Conservation (phyloP, 140 eudicot species). For the Senecio squalidus region DNA sequence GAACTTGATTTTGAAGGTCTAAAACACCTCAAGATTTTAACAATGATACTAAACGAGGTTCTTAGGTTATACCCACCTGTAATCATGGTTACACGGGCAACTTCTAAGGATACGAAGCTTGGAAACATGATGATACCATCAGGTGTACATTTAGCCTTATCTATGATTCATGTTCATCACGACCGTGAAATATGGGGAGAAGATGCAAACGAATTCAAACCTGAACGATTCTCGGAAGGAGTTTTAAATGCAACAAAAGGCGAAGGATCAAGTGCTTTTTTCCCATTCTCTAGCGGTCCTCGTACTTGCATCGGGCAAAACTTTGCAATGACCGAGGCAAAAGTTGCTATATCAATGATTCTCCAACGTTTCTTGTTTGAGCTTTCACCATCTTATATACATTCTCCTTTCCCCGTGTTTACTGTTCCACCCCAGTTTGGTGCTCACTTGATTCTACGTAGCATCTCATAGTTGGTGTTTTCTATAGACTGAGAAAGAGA, state of each 20-base stretch:
- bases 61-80: slow-evolving; percentile 27
- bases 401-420: not conserved
- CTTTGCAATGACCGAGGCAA: slow-evolving; percentile 12
- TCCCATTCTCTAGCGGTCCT: slow-evolving; percentile 1
- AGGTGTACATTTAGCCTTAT: not conserved
- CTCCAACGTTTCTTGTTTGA: slow-evolving; percentile 3
- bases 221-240: slow-evolving; percentile 1
- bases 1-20: slow-evolving; percentile 26
- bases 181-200: no score
- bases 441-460: slow-evolving; percentile 1
- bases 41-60: slow-evolving; percentile 29
- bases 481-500: no score
- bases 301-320: slow-evolving; percentile 1
- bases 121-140: slow-evolving; percentile 8
- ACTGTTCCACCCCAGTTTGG: no score
- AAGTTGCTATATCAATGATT: not conserved
- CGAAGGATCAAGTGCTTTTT: not conserved
- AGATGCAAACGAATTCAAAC: not conserved
- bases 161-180: not conserved
- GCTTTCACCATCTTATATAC: slow-evolving; percentile 7
- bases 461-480: no score
- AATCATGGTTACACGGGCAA: slow-evolving; percentile 3
- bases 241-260: not conserved
- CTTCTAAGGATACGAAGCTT: no score
- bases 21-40: slow-evolving; percentile 23